Base-by-base conservation (phyloP, 106 monocot genomes). In the Dioscorea alata region DNA sequence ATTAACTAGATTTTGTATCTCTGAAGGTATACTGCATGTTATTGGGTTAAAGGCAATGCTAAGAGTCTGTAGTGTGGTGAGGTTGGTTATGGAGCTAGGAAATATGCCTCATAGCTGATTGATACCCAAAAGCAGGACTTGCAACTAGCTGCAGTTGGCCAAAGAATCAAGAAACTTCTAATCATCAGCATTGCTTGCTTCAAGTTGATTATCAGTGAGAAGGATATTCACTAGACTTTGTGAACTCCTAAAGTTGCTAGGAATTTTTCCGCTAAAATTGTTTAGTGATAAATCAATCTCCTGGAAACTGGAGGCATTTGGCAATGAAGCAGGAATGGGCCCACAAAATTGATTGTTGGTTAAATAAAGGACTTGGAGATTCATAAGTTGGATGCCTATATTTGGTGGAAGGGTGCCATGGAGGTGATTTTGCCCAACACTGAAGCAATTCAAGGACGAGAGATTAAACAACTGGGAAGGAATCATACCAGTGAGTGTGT, bases 401-500 rank as follows among this genome's bases (percentile, higher is more conserved):
- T 14, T 23, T 22, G 51, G 31, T 21, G 68, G 68, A 17, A 68
- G 50, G 56, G 23, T 54, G 17, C 68, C 52, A 9, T 17, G 6
- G 8, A 68, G 23, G 8, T 54, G 68, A 49, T 68, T 54, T 25
- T 24, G 0, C 4, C 15, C 22, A 15, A 68, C 16, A 24, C 52
- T 23, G 25, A 68, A 12, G 31, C 17, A 17, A 13, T 2, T 16
- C 19, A 54, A 19, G 19, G 48, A 49, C 0, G 68, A 52, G 25
- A n/a, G 49, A 49, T 49, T 68, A 23, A 31, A 31, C 52, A 49
- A 22, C 16, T 15, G 13, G 12, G 61, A 15, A 31, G 63, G 70
- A 48, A 70, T 59, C 13, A 17, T 20, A 20, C 70, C 70, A 13
- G 19, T 20, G 4, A 70, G 48, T 51, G 7, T 42, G 70, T 70